These are phyloP conservation scores for Babesia bigemina DNA, from an alignment of 169 alveolate genomes.

Conservation along the genomic window DNA sequence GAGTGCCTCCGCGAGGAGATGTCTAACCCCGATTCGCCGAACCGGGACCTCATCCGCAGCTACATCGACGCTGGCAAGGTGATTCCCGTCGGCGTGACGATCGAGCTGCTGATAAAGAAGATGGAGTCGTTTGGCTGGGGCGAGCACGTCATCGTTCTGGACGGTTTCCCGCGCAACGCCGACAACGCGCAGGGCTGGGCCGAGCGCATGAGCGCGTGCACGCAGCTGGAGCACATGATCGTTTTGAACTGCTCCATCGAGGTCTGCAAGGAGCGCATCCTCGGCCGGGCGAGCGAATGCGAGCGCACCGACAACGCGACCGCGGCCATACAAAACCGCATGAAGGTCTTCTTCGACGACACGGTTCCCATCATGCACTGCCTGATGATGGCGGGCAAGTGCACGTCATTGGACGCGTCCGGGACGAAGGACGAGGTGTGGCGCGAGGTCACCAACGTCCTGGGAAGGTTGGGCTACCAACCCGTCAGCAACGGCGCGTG, in stretches of 20 bases:
- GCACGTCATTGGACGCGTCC: slow-evolving; percentile 78
- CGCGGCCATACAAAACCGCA: slow-evolving; percentile 90
- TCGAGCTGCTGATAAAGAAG: slow-evolving; percentile 84
- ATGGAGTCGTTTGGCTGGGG: slow-evolving; percentile 90
- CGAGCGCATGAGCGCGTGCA: slow-evolving; percentile 60
- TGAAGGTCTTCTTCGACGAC: slow-evolving; percentile 88
- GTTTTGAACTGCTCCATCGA: slow-evolving; percentile 72
- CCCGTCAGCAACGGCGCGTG: background rate
- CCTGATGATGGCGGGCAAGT: slow-evolving; percentile 80
- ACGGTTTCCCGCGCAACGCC: slow-evolving; percentile 95
- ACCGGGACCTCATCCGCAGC: slow-evolving; percentile 57
- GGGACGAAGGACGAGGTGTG: slow-evolving; percentile 81
- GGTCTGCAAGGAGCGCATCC: slow-evolving; percentile 61
- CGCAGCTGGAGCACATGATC: slow-evolving; percentile 69
- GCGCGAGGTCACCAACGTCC: slow-evolving; percentile 40
- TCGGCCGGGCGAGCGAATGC: slow-evolving; percentile 59
- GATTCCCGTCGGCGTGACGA: slow-evolving; percentile 95
- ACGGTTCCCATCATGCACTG: slow-evolving; percentile 89
- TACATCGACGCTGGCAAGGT: slow-evolving; percentile 85
- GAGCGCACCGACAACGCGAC: slow-evolving; percentile 96
- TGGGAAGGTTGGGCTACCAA: slow-evolving; percentile 39
- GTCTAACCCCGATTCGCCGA: slow-evolving; percentile 61
- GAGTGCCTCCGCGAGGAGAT: slow-evolving; percentile 76
- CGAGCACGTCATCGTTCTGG: slow-evolving; percentile 84
- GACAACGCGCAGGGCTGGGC: slow-evolving; percentile 88